phyloP scores from a whole-genome alignment of 2,329 filamentous ascomycete genomes.

The Claviceps pazoutovae region DNA sequence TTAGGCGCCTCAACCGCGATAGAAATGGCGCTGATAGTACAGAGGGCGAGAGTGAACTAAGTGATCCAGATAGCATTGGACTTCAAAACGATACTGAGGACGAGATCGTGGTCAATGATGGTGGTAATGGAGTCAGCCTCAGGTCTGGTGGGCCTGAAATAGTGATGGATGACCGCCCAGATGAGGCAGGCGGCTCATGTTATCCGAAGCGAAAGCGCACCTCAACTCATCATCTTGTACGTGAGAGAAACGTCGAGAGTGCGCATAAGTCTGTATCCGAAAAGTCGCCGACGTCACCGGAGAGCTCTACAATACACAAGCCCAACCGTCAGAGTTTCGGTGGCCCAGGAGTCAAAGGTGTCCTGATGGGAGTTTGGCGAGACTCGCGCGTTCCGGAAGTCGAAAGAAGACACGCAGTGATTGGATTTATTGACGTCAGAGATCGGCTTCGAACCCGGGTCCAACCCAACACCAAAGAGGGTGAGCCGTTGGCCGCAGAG shows the following conservation, averaged over 20 bases:
- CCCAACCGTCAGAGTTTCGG: constrained; percentile 13
- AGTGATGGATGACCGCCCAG: constrained; percentile 28
- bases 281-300: constrained; percentile 11
- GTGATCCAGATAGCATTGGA: constrained; percentile 23
- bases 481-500: constrained; percentile 30
- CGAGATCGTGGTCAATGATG: constrained; percentile 38
- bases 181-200: constrained; percentile 24
- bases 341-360: constrained; percentile 26
- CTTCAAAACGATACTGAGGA: constrained; percentile 31
- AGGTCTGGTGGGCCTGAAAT: constrained; percentile 14
- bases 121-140: constrained; percentile 21
- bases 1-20: constrained; percentile 17
- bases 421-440: constrained; percentile 48
- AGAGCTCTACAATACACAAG: constrained; percentile 14
- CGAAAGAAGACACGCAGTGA: constrained; percentile 41
- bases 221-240: constrained; percentile 34
- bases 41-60: constrained; percentile 30
- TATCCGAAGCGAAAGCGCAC: constrained; percentile 43
- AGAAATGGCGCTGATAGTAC: constrained; percentile 22
- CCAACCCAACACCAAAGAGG: constrained; percentile 33
- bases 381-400: constrained; percentile 37
- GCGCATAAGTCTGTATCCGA: constrained; percentile 16
- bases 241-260: constrained; percentile 32
- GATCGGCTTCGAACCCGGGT: constrained; percentile 47
- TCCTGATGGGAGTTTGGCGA: constrained; percentile 45